These are phyloP conservation scores for Lichtheimia corymbifera DNA, from an alignment of 371 early-diverging fungal genomes.

Conservation along the genomic window DNA sequence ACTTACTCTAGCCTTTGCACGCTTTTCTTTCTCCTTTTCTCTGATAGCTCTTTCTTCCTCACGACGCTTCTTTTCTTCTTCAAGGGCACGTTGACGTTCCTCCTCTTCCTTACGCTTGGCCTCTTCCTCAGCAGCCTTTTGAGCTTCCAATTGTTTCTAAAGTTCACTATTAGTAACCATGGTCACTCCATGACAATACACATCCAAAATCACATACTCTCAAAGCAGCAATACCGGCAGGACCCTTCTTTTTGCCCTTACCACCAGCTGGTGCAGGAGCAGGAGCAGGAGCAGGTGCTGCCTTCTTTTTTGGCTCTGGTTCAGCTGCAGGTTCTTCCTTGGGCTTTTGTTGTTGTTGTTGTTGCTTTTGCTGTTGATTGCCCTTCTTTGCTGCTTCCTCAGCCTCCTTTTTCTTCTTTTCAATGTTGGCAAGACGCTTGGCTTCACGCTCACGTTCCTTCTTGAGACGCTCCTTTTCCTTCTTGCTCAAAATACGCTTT, in stretches of 20 bases:
- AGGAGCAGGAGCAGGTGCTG: constrained; percentile 25
- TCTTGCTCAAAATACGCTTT: constrained; percentile 35
- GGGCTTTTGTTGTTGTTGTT: constrained; percentile 38
- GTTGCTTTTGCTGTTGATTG: constrained; percentile 16
- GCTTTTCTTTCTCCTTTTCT: constrained; percentile 22
- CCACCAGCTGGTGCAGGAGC: constrained; percentile 27
- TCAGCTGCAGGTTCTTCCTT: constrained; percentile 40
- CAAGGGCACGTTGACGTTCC: constrained; percentile 42
- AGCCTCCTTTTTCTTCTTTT: constrained; percentile 42
- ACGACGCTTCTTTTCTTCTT: constrained; percentile 48
- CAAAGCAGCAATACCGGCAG: constrained; percentile 48
- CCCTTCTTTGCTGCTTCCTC: constrained; percentile 16
- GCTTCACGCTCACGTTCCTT: constrained; percentile 57
- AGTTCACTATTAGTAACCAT: background rate
- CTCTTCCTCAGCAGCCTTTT: constrained; percentile 55
- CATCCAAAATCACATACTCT: constrained; percentile 35
- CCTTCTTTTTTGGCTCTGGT: constrained; percentile 32
- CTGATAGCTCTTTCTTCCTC: constrained; percentile 51
- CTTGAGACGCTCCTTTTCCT: constrained; percentile 51
- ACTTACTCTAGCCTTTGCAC: constrained; percentile 28
- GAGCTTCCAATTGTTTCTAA: constrained; percentile 55
- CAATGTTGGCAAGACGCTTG: constrained; percentile 49
- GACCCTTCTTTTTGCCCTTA: constrained; percentile 43
- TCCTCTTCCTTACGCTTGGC: constrained; percentile 39
- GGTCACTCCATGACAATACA: no score